Base-by-base conservation (phyloP, 371 early-diverging fungal species). In the Mortierella sp. region DNA sequence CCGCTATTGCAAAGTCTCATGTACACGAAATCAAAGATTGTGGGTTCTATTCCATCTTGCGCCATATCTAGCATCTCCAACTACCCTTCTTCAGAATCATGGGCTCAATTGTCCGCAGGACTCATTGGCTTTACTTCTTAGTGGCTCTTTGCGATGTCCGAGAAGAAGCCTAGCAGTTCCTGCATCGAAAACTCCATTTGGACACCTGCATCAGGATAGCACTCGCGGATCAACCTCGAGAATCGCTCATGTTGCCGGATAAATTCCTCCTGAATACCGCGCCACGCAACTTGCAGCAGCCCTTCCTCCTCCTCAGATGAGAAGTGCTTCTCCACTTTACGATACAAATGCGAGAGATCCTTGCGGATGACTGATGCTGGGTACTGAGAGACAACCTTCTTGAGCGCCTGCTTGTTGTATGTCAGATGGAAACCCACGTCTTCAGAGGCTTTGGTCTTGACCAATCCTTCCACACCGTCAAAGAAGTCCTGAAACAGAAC, bases 271-370 rank as follows among this genome's bases (percentile, higher is more conserved):
- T 95, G 93, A 42, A 97, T 94, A 11, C 91, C 92, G 49, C 93
- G 85, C 97, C 98, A 97, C 1, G 97, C 93, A 2, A 96, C 93
- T 65, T 92, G 93, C 5, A 94, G 65, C 26, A 98, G 75, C 0
- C 91, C 89, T 41, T 90, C 94, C 65, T 93, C 93, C 32, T 93
- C 94, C 3, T 72, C 73, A 7, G 78, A 76, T 3, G 92, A 83
- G 71, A 93, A 96, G 78, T 97, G 97, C 70, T 96, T 97, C 51
- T 97, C 95, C 2, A 97, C 96, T 42, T 95, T 89, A 60, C 93
- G 94, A 71, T 95, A 95, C 14, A 97, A 80, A 17, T 84, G 82
- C 58, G 93, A 92, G 42, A 98, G 70, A 14, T 90, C 87, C 70
- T 93, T 94, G 53, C 89, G 89, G 47, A 95, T 87, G 84, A 91